These are phyloP conservation scores for Phytophthora agathidicida DNA, from an alignment of 352 stramenopile species.

Conservation along the genomic window DNA sequence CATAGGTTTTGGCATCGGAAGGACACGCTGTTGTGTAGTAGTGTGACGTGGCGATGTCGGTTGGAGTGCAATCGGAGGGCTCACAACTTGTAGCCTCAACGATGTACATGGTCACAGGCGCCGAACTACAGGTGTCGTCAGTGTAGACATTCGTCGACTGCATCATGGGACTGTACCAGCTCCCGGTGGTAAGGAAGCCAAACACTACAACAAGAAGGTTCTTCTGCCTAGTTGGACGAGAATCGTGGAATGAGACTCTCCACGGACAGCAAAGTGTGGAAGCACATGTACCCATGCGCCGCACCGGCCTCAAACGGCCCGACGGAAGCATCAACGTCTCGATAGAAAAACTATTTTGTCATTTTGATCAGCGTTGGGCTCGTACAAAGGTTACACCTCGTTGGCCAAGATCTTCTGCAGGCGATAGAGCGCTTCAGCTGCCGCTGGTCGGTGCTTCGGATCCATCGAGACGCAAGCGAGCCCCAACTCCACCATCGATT, in stretches of 20 bases:
- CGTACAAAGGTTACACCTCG: constrained; percentile 8
- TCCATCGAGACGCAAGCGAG: constrained; percentile 40
- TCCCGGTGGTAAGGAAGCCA: too few relatives aligned
- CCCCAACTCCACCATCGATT: constrained; percentile 27
- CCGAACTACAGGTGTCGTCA: constrained; percentile 24
- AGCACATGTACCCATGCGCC: constrained; percentile 32
- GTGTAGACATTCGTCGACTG: constrained; percentile 28
- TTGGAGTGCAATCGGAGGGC: constrained; percentile 4
- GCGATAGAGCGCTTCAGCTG: constrained; percentile 36
- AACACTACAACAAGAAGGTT: too few relatives aligned
- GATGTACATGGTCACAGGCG: constrained; percentile 27
- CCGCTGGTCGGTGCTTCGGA: constrained; percentile 30
- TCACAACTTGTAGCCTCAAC: constrained; percentile 16
- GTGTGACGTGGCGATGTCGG: constrained; percentile 11
- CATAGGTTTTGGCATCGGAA: constrained; percentile 26
- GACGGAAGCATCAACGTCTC: too few relatives aligned
- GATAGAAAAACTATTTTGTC: background rate
- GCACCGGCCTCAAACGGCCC: too few relatives aligned
- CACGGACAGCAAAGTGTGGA: constrained; percentile 15
- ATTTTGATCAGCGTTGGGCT: too few relatives aligned
- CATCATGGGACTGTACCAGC: constrained; percentile 4
- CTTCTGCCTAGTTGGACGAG: background rate
- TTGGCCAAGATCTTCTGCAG: constrained; percentile 28
- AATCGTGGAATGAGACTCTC: constrained; percentile 17
- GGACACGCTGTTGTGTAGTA: constrained; percentile 24